phyloP scores from a whole-genome alignment of 2,329 filamentous ascomycete genomes.

The Colletotrichum salicis region DNA sequence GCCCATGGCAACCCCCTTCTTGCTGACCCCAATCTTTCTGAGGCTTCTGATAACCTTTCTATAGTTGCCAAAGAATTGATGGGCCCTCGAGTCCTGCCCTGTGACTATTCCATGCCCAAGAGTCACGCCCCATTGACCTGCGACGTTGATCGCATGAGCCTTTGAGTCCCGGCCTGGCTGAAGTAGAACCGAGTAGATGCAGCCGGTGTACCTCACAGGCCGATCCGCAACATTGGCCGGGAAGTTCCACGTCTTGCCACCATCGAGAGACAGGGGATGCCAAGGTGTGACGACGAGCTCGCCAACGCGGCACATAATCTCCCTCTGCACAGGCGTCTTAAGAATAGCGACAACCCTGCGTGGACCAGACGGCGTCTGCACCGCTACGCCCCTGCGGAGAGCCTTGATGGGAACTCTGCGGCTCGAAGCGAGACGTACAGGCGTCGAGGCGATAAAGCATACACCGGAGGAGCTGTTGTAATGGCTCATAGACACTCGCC shows the following conservation, averaged over 20 bases:
- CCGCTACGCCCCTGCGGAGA: constrained; percentile 57
- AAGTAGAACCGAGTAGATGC: constrained; percentile 67
- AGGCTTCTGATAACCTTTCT: constrained; percentile 53
- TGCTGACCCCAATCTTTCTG: constrained; percentile 42
- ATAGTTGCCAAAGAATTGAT: constrained; percentile 67
- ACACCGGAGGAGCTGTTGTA: constrained; percentile 55
- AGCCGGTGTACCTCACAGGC: constrained; percentile 57
- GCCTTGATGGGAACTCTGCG: constrained; percentile 51
- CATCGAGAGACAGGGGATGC: constrained; percentile 63
- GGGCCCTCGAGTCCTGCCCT: constrained; percentile 56
- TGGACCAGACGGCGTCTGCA: constrained; percentile 62
- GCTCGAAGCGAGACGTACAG: constrained; percentile 57
- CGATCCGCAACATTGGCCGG: constrained; percentile 51
- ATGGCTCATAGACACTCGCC: constrained; percentile 50
- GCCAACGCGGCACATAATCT: constrained; percentile 57
- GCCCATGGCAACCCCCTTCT: constrained; percentile 55
- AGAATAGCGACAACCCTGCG: constrained; percentile 62
- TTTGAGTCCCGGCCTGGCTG: constrained; percentile 54
- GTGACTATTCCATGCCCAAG: constrained; percentile 65
- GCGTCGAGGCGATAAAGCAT: constrained; percentile 65
- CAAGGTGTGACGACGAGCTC: constrained; percentile 66
- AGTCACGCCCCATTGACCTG: constrained; percentile 63
- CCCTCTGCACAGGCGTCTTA: constrained; percentile 55
- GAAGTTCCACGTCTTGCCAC: constrained; percentile 55
- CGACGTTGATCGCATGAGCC: constrained; percentile 62